These are phyloP conservation scores for Kwoniella newhampshirensis DNA, from an alignment of 768 basidiomycete species.

Conservation along the genomic window DNA sequence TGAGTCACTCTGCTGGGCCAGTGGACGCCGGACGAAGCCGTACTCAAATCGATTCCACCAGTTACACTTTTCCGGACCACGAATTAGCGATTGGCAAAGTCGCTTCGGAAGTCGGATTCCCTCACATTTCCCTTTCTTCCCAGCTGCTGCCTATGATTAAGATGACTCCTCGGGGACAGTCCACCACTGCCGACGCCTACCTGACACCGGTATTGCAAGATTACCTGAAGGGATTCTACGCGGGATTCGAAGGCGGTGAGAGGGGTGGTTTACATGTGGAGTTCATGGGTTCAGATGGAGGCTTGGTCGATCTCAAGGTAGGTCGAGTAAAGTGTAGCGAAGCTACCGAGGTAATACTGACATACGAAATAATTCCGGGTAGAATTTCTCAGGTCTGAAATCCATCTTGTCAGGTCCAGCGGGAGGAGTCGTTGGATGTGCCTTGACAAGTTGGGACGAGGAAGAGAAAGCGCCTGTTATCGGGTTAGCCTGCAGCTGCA, in stretches of 20 bases:
- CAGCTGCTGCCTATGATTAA: conserved; percentile 36
- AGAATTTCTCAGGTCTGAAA: conserved; percentile 88
- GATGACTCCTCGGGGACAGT: conserved; percentile 44
- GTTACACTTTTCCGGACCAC: conserved; percentile 74
- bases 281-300: conserved; percentile 89
- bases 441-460: conserved; percentile 86
- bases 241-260: conserved; percentile 41
- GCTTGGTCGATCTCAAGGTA: conserved; percentile 42
- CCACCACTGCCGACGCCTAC: conserved; percentile 43
- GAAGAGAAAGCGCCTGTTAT: conserved; percentile 72
- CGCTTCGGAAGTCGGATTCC: conserved; percentile 79
- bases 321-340: conserved; percentile 3
- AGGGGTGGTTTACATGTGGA: conserved; percentile 23
- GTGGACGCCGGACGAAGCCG: conserved; percentile 12
- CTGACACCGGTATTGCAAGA: conserved; percentile 41
- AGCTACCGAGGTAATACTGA: too few relatives aligned
- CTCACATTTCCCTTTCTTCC: conserved; percentile 82
- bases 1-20: conserved; percentile 55
- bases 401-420: conserved; percentile 85
- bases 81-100: conserved; percentile 70
- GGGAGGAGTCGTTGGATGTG: conserved; percentile 93
- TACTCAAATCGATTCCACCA: conserved; percentile 3
- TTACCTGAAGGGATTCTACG: conserved; percentile 41
- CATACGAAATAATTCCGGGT: conserved; percentile 27
- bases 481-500: conserved; percentile 59